Percentiles rank a stretch among this genome's conserved stretches.
phyloP scores from a whole-genome alignment of 2,329 filamentous ascomycete species.

The Zasmidium angulare region DNA sequence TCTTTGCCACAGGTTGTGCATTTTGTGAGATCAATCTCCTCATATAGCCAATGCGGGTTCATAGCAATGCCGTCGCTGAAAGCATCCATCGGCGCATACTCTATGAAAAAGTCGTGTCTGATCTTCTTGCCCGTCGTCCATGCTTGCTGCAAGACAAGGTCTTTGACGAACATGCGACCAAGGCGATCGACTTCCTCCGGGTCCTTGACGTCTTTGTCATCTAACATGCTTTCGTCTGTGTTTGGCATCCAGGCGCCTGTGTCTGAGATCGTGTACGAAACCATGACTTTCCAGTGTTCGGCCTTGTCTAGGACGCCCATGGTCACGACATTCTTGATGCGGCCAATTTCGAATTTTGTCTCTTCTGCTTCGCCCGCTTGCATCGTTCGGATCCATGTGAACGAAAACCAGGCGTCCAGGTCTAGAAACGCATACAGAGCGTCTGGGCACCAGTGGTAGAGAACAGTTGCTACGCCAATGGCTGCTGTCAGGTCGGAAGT shows the following conservation, averaged over 20 bases:
- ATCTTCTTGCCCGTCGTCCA: slow-evolving; percentile 20
- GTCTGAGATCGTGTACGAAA: slow-evolving; percentile 13
- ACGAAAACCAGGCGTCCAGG: slow-evolving; percentile 21
- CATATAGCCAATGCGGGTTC: slow-evolving; percentile 25
- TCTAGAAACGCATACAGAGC: slow-evolving; percentile 22
- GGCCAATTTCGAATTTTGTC: slow-evolving; percentile 21
- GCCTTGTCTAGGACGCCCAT: slow-evolving; percentile 18
- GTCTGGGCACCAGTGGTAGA: slow-evolving; percentile 22
- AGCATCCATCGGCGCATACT: slow-evolving; percentile 18
- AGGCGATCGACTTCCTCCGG: slow-evolving; percentile 11
- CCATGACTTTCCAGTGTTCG: slow-evolving; percentile 21
- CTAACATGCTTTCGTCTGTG: slow-evolving; percentile 23
- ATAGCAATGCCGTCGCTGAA: slow-evolving; percentile 24
- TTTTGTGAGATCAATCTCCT: slow-evolving; percentile 7
- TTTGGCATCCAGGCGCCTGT: slow-evolving; percentile 17
- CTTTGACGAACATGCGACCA: slow-evolving; percentile 6
- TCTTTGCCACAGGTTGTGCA: slow-evolving; percentile 18
- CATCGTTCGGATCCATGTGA: slow-evolving; percentile 21
- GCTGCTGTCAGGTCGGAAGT: slow-evolving; percentile 12
- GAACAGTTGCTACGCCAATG: slow-evolving; percentile 20
- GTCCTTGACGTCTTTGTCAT: slow-evolving; percentile 26
- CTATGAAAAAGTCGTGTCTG: slow-evolving; percentile 21
- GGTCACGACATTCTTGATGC: slow-evolving; percentile 21
- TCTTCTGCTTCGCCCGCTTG: slow-evolving; percentile 1
- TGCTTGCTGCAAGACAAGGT: slow-evolving; percentile 13